A percentile compares a stretch with the other conserved stretches of the same genome.
Evolutionary conservation across 768 basidiomycete genomes (phyloP).

Genomic region (Lentinus brumalis): DNA sequence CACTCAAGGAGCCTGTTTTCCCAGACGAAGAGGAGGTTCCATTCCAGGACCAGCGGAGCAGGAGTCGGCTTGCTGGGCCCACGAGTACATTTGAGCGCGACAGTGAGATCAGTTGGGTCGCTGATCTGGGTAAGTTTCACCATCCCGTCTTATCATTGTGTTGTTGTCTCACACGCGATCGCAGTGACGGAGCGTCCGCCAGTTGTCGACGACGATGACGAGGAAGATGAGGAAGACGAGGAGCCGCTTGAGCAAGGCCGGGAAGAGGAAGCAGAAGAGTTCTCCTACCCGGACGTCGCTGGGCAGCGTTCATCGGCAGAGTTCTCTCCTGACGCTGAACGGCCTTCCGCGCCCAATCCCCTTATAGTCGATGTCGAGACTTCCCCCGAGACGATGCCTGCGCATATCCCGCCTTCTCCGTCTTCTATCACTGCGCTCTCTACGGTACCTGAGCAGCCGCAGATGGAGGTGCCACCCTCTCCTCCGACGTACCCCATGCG

Average conservation of each 20-base stretch:
- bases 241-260: constrained; percentile 39
- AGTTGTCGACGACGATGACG: constrained; percentile 58
- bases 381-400: constrained; percentile 50
- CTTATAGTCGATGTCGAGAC: constrained; percentile 66
- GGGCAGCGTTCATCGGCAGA: constrained; percentile 48
- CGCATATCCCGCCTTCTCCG: constrained; percentile 49
- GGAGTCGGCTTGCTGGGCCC: constrained; percentile 23
- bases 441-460: constrained; percentile 41
- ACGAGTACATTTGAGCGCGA: constrained; percentile 31
- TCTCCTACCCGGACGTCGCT: constrained; percentile 26
- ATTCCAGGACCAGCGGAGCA: constrained; percentile 29
- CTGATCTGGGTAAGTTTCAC: constrained; percentile 59
- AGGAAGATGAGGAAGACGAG: constrained; percentile 48
- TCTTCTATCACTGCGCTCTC: constrained; percentile 49
- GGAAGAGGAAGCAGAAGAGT: constrained; percentile 28
- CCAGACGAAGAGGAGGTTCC: constrained; percentile 68
- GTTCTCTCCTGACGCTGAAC: constrained; percentile 40
- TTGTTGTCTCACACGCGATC: constrained; percentile 7
- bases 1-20: constrained; percentile 60
- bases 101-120: constrained; percentile 75
- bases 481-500: constrained; percentile 57
- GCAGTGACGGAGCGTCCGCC: constrained; percentile 67
- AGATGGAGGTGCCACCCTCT: constrained; percentile 48
- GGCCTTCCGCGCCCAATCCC: constrained; percentile 60
- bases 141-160: background rate